Conservation (phyloP, 1,284 basidiomycete genomes). For the Nidula niveotomentosa region DNA sequence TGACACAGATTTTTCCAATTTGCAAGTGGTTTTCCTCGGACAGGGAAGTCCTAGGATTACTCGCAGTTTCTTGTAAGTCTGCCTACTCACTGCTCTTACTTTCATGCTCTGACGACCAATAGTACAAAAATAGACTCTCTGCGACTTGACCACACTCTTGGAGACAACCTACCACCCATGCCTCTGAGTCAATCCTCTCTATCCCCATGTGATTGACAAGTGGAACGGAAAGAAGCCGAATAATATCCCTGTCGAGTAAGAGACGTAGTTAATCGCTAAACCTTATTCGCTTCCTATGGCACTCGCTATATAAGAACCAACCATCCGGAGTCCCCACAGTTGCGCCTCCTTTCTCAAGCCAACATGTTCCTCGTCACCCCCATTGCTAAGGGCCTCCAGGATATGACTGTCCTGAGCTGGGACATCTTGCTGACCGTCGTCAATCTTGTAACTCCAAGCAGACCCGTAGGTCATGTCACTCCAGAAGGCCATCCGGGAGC, state of each 20-base stretch:
- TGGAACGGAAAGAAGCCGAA: neutral
- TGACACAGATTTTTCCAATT: no score
- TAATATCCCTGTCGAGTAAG: neutral
- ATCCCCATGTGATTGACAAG: no score
- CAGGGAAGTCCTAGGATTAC: no score
- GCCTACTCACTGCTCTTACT: no score
- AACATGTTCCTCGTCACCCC: slow-evolving; percentile 25
- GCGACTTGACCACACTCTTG: no score
- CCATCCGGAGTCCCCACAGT: neutral
- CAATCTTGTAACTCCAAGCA: slow-evolving; percentile 55
- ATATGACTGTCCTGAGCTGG: slow-evolving; percentile 41
- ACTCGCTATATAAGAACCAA: neutral
- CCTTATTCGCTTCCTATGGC: neutral
- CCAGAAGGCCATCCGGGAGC: slow-evolving; percentile 56
- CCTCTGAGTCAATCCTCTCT: no score
- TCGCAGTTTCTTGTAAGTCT: no score
- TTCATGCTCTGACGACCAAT: no score
- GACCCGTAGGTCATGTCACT: slow-evolving; percentile 51
- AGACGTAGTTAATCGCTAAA: neutral
- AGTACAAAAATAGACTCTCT: no score
- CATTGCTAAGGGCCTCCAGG: slow-evolving; percentile 28
- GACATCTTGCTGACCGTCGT: slow-evolving; percentile 52
- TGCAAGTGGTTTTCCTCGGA: no score
- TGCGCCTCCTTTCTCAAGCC: slow-evolving; percentile 1
- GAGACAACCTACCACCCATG: no score